A percentile compares a stretch with the other conserved stretches of the same genome.
Conservation (phyloP, 768 basidiomycete species). For the Rhizopogon salebrosus region DNA sequence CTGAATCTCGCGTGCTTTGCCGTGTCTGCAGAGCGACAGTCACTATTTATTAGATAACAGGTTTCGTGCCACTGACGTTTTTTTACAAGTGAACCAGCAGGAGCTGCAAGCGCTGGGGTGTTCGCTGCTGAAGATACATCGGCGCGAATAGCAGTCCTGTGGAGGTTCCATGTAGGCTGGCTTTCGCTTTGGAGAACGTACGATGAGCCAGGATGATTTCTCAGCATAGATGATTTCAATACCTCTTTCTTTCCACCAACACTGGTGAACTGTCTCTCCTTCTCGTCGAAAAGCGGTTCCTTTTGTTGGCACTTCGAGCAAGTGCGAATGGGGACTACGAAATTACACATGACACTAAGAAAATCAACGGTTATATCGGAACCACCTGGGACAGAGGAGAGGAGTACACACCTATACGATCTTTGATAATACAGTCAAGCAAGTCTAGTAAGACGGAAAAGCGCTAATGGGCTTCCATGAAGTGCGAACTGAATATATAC, state of each 20-base stretch:
- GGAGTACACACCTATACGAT: background rate
- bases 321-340: slow-evolving; percentile 24
- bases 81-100: slow-evolving; percentile 26
- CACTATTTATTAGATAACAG: too few species aligned
- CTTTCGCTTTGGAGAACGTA: slow-evolving; percentile 5
- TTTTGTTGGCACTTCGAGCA: slow-evolving; percentile 22
- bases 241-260: slow-evolving; percentile 17
- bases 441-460: background rate
- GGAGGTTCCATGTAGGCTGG: slow-evolving; percentile 24
- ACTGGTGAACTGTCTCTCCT: slow-evolving; percentile 11
- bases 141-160: slow-evolving; percentile 26
- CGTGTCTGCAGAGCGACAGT: slow-evolving; percentile 19
- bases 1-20: slow-evolving; percentile 24
- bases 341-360: slow-evolving; percentile 22
- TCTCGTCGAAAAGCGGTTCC: slow-evolving; percentile 22
- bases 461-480: background rate
- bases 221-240: background rate
- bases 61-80: slow-evolving; percentile 15
- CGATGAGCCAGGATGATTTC: background rate
- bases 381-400: background rate
- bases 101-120: slow-evolving; percentile 18
- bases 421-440: background rate
- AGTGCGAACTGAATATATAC: background rate
- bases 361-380: background rate
- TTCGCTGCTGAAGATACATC: slow-evolving; percentile 25